phyloP scores from a whole-genome alignment of 148 eudicot genomes.

The Limonium bicolor region DNA sequence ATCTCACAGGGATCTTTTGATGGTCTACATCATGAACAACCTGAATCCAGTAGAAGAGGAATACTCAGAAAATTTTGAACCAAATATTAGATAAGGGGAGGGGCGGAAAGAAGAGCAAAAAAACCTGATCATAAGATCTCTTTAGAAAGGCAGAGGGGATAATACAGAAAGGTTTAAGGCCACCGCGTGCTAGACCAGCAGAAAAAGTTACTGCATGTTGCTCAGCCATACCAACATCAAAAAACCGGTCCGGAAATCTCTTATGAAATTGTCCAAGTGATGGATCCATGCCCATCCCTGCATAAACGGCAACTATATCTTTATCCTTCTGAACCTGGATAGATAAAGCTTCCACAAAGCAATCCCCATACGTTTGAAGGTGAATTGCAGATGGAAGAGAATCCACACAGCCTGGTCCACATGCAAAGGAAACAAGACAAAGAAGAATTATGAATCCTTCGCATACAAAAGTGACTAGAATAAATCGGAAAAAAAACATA shows the following conservation, averaged over 20 bases:
- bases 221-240: constrained; percentile 90
- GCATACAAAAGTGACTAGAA: constrained; percentile 1
- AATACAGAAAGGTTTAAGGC: constrained; percentile 79
- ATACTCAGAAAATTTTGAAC: neutral
- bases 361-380: constrained; percentile 50
- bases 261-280: constrained; percentile 41
- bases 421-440: neutral
- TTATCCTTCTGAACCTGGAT: constrained; percentile 52
- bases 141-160: constrained; percentile 85
- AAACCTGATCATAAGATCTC: constrained; percentile 90
- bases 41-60: constrained; percentile 12
- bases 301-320: constrained; percentile 73
- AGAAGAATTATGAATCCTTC: neutral
- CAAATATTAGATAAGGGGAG: neutral
- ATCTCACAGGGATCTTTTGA: constrained; percentile 77
- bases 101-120: neutral
- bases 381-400: constrained; percentile 13
- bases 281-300: constrained; percentile 62
- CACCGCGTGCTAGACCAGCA: constrained; percentile 85
- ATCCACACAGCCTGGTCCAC: constrained; percentile 11
- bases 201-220: constrained; percentile 97
- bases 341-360: constrained; percentile 51
- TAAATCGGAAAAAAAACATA: neutral
- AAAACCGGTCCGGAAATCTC: constrained; percentile 59
- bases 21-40: constrained; percentile 85